Conservation (phyloP, 345 rosid species). For the Eucalyptus globulus region DNA sequence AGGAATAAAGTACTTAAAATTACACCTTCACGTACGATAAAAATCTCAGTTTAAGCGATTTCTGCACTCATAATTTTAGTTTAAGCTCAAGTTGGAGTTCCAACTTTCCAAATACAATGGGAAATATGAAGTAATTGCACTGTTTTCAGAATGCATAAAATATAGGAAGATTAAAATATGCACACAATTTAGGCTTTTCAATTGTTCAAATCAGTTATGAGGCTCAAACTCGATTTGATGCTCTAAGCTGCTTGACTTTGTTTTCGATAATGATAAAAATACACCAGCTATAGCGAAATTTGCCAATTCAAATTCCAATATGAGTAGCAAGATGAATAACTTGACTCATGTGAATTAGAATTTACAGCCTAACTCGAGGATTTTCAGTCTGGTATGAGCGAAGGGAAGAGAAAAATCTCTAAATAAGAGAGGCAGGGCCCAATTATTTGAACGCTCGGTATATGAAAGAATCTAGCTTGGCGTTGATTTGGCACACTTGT, state of each 20-base stretch:
- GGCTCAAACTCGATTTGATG: neutral
- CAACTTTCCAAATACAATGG: neutral
- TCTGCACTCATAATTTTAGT: neutral
- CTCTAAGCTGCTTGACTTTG: neutral
- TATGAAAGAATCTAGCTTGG: neutral
- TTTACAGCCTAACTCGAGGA: neutral
- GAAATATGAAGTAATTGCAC: neutral
- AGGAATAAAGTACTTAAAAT: neutral
- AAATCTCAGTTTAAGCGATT: neutral
- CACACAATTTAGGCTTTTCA: neutral
- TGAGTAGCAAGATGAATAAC: neutral
- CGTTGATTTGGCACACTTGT: neutral
- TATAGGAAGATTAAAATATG: neutral
- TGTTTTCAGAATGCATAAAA: neutral
- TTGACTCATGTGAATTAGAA: neutral
- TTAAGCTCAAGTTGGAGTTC: neutral
- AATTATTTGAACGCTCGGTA: neutral
- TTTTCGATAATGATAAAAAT: neutral
- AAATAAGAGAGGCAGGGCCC: neutral
- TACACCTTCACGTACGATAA: neutral
- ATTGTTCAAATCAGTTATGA: neutral
- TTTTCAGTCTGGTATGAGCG: neutral
- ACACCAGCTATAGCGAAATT: neutral
- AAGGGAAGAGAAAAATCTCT: neutral
- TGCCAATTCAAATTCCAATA: neutral